Evolutionary conservation across 139 green algal species (phyloP).

Genomic region (Coelastrella sp.): DNA sequence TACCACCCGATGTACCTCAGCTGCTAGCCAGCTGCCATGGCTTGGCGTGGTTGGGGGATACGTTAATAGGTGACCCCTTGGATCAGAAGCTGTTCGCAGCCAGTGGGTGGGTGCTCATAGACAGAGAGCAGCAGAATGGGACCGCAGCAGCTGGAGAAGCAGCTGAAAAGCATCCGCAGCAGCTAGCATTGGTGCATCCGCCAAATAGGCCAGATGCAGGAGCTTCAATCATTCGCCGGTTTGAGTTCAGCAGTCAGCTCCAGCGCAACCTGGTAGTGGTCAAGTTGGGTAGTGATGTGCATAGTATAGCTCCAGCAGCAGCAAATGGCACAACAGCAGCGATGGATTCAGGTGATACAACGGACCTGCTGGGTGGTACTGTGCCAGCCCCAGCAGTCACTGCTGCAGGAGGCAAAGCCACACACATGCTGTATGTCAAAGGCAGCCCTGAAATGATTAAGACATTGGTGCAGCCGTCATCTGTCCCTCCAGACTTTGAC

Average conservation of each 20-base stretch:
- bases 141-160: slow-evolving; percentile 15
- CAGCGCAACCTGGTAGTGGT: slow-evolving; percentile 79
- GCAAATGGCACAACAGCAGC: background rate
- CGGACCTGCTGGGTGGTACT: background rate
- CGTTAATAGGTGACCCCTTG: slow-evolving; percentile 78
- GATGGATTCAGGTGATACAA: background rate
- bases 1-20: slow-evolving; percentile 58
- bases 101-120: slow-evolving; percentile 70
- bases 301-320: background rate
- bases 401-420: background rate
- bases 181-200: slow-evolving; percentile 56
- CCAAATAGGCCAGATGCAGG: slow-evolving; percentile 22
- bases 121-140: slow-evolving; percentile 36
- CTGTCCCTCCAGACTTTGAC: slow-evolving; percentile 75
- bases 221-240: slow-evolving; percentile 63
- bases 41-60: slow-evolving; percentile 64
- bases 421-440: slow-evolving; percentile 61
- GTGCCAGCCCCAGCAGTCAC: background rate
- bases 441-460: slow-evolving; percentile 75
- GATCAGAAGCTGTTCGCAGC: slow-evolving; percentile 79
- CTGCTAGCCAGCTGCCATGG: slow-evolving; percentile 80
- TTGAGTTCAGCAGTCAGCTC: slow-evolving; percentile 76
- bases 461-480: slow-evolving; percentile 51
- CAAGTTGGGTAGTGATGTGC: background rate
- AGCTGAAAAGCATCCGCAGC: background rate